phyloP scores from a whole-genome alignment of 2,329 filamentous ascomycete genomes.

The Paramyrothecium sp. region DNA sequence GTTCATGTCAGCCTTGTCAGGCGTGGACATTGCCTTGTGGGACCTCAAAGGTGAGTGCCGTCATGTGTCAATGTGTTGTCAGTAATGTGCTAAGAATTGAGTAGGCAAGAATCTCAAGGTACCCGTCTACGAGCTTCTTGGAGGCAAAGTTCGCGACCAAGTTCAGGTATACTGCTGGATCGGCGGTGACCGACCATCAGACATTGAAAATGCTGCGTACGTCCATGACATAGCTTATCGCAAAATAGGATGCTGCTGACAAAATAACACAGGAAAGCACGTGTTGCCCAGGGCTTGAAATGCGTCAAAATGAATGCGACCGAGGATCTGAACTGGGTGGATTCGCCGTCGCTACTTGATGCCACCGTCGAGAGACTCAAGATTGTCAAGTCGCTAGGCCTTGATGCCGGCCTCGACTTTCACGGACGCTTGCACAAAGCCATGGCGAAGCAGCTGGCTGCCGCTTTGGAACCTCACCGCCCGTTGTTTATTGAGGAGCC shows the following conservation, averaged over 20 bases:
- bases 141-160: constrained; percentile 67
- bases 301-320: constrained; percentile 75
- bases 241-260: neutral
- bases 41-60: constrained; percentile 56
- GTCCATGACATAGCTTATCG: constrained; percentile 8
- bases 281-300: constrained; percentile 59
- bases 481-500: constrained; percentile 74
- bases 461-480: constrained; percentile 60
- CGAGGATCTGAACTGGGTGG: constrained; percentile 70
- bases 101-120: constrained; percentile 44
- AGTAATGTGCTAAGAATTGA: neutral
- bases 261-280: constrained; percentile 31
- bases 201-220: constrained; percentile 60
- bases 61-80: too few relatives aligned
- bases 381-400: constrained; percentile 64
- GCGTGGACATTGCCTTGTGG: constrained; percentile 75
- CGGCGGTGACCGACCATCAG: constrained; percentile 65
- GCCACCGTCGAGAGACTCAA: constrained; percentile 63
- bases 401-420: constrained; percentile 72
- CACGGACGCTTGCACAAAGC: constrained; percentile 72
- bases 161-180: constrained; percentile 74
- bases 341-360: constrained; percentile 61
- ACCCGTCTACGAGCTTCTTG: constrained; percentile 68
- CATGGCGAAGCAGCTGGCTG: constrained; percentile 72
- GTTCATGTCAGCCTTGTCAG: constrained; percentile 72